Base-by-base conservation (phyloP, 306 rosid species). In the Trifolium repens region DNA sequence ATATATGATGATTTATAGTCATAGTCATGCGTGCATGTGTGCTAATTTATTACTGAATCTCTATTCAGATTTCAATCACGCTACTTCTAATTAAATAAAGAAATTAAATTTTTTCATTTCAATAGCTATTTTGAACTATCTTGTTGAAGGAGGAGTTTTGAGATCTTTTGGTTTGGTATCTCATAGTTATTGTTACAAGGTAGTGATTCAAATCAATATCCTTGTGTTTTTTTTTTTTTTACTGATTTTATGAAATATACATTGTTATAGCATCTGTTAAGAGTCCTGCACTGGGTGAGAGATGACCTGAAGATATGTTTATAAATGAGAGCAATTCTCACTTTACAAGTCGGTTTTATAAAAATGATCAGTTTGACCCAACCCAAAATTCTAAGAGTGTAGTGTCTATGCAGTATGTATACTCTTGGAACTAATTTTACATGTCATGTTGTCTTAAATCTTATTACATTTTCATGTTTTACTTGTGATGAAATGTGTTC, bases 61-160 rank as follows among this genome's bases (percentile, higher is more conserved):
- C 42, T 7, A 39, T 39, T 39, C 9, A 39, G 42, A 39, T 39
- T 39, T 39, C 42, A 39, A 39, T 39, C 42, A 39, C 0, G 30
- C 63, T 9, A 35, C 2, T 57, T 57, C 8, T 57, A 39, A 39
- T 39, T 4, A 24, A 13, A 5, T 60, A 15, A 27, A 60, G 0
- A 27, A 27, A 14, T 10, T 26, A n/a, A 54, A 11, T n/a, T n/a
- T n/a, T n/a, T n/a, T 14, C 17, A 16, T 46, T 39, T 53, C 65
- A 40, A 13, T 60, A 22, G 35, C 42, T 73, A 65, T 8, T 82
- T 82, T 57, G 46, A 71, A 26, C 40, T 14, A 30, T 14, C 42
- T 6, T 60, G 69, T 9, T 62, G 32, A 69, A 44, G n/a, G 42
- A 49, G 22, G 22, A 9, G 59, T 47, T 68, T 75, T 73, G 32